Conservation (phyloP, 805 yeast genomes). For the Huiozyma naganishii region DNA sequence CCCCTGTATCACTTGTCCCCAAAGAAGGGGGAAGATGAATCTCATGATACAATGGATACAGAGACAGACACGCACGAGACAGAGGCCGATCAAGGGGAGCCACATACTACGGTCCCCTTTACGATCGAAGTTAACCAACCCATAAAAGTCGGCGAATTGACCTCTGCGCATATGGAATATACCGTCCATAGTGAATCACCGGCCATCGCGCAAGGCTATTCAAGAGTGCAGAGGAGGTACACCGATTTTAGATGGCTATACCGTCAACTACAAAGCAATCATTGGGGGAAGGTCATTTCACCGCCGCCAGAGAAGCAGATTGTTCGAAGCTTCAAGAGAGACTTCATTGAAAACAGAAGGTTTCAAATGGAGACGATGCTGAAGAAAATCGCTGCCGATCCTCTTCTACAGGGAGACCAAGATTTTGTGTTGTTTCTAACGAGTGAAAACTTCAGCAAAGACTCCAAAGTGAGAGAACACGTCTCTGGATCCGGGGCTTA, state of each 20-base stretch:
- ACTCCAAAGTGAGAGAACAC: constrained; percentile 60
- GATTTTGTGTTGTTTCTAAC: constrained; percentile 74
- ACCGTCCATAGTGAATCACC: constrained; percentile 54
- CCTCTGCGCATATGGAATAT: constrained; percentile 83
- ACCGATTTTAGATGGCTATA: constrained; percentile 91
- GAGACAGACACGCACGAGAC: constrained; percentile 4
- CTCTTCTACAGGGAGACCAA: constrained; percentile 51
- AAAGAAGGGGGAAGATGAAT: constrained; percentile 4
- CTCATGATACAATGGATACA: neutral
- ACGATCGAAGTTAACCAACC: constrained; percentile 83
- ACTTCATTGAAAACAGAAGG: constrained; percentile 78
- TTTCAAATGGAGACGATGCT: constrained; percentile 82
- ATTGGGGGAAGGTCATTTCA: constrained; percentile 86
- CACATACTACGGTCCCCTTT: constrained; percentile 22
- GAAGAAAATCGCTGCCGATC: constrained; percentile 48
- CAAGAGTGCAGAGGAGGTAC: constrained; percentile 71
- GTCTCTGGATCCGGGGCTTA: constrained; percentile 45
- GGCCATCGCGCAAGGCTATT: constrained; percentile 29
- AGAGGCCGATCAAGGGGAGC: constrained; percentile 1
- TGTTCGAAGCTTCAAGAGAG: constrained; percentile 83
- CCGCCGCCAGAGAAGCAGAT: constrained; percentile 95
- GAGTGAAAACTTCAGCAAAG: constrained; percentile 56
- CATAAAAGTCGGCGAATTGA: constrained; percentile 78
- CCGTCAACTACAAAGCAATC: constrained; percentile 72
- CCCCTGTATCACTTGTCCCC: constrained; percentile 19